Conservation (phyloP, 2,329 filamentous ascomycete genomes). For the Xylariaceae sp. region DNA sequence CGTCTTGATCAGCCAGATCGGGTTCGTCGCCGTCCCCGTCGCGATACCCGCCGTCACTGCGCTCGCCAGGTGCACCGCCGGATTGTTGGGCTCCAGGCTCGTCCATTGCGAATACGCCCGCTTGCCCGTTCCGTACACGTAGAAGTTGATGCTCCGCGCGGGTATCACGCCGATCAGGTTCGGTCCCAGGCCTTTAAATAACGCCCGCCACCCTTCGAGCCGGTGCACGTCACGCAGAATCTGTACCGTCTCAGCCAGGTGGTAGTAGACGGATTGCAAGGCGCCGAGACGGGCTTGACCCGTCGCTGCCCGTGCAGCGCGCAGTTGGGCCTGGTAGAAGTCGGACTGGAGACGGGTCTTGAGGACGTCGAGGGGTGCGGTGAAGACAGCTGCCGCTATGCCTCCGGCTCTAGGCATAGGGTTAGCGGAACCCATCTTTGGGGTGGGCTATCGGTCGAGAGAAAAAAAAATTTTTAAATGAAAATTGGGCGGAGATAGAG, state of each 20-base stretch:
- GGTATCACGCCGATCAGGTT: conserved; percentile 90
- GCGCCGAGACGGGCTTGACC: conserved; percentile 63
- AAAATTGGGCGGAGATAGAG: not conserved
- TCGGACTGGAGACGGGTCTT: conserved; percentile 93
- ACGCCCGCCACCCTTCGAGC: conserved; percentile 78
- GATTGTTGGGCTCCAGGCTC: conserved; percentile 69
- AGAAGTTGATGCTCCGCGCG: conserved; percentile 91
- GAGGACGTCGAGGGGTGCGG: conserved; percentile 88
- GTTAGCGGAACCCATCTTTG: conserved; percentile 13
- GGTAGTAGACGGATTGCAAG: conserved; percentile 67
- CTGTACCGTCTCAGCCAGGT: conserved; percentile 83
- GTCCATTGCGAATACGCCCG: conserved; percentile 74
- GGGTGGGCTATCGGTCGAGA: too few relatives aligned
- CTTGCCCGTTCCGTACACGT: conserved; percentile 90
- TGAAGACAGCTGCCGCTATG: conserved; percentile 91
- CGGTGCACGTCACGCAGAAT: conserved; percentile 81
- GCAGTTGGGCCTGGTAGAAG: conserved; percentile 86
- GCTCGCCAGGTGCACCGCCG: conserved; percentile 77
- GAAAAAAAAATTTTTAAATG: too few relatives aligned
- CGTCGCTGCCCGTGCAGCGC: conserved; percentile 65
- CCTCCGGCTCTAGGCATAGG: conserved; percentile 68
- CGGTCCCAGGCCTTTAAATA: conserved; percentile 92
- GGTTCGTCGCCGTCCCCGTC: conserved; percentile 90
- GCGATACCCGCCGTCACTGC: conserved; percentile 79
- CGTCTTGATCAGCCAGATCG: conserved; percentile 96